A percentile compares a stretch with the other conserved stretches of the same genome.
Conservation (phyloP, 768 basidiomycete species). For the Polyporus arcularius region DNA sequence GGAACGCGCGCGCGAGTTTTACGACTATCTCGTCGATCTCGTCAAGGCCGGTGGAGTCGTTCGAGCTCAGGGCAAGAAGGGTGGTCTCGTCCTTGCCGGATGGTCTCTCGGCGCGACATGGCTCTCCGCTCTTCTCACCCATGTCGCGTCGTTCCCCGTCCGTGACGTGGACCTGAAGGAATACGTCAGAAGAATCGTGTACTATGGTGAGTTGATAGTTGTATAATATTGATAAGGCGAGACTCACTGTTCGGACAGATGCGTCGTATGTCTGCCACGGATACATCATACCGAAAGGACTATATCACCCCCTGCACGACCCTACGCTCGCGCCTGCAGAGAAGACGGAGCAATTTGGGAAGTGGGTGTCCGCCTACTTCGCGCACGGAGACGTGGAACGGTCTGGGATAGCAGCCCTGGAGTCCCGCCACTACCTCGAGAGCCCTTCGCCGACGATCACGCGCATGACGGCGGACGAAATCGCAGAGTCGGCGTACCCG, state of each 20-base stretch:
- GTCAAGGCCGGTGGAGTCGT: conserved; percentile 33
- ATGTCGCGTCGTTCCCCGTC: conserved; percentile 18
- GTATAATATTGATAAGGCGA: background rate
- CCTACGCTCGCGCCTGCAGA: conserved; percentile 1
- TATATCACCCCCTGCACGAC: background rate
- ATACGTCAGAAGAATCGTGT: background rate
- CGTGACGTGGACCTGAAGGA: background rate
- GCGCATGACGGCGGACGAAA: conserved; percentile 3
- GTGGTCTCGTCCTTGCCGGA: conserved; percentile 29
- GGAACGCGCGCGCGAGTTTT: conserved; percentile 36
- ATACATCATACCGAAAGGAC: background rate
- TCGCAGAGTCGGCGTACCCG: background rate
- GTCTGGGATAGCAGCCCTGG: conserved; percentile 1
- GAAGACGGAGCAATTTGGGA: background rate
- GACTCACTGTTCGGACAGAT: background rate
- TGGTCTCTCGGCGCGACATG: conserved; percentile 38
- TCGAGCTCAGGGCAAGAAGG: background rate
- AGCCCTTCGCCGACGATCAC: background rate
- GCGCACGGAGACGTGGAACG: conserved; percentile 11
- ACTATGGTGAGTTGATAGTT: background rate
- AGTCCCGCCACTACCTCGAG: background rate
- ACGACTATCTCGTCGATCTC: conserved; percentile 35
- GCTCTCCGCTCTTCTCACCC: conserved; percentile 24
- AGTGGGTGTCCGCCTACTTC: conserved; percentile 19
- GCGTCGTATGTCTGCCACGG: background rate